These are phyloP conservation scores for Acanthochlamys bracteata DNA, from an alignment of 106 monocot genomes.

Conservation along the genomic window DNA sequence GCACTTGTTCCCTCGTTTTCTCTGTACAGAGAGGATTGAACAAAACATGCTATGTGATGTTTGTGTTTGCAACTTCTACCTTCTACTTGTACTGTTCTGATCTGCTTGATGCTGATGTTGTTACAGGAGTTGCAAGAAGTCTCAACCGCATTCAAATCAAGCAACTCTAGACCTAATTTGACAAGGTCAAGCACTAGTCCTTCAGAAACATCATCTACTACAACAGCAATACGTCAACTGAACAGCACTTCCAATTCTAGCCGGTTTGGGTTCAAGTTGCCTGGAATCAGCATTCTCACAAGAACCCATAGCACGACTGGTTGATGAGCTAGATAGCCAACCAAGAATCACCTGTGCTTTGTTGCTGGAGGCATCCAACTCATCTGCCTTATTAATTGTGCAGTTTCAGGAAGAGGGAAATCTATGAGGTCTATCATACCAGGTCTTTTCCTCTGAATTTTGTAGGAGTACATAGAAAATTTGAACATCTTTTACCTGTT, in stretches of 20 bases:
- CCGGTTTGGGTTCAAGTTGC: constrained; percentile 3
- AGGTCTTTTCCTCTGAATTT: background rate
- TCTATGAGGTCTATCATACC: background rate
- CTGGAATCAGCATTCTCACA: background rate
- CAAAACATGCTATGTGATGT: background rate
- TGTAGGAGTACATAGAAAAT: background rate
- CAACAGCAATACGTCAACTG: background rate
- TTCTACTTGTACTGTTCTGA: background rate
- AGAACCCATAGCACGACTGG: constrained; percentile 9
- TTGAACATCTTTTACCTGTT: background rate
- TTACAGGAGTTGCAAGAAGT: constrained; percentile 8
- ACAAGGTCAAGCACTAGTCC: background rate
- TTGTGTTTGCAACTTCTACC: background rate
- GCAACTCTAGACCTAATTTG: background rate
- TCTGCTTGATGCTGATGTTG: background rate
- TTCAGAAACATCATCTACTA: background rate
- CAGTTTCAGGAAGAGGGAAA: background rate
- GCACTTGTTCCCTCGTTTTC: too few relatives aligned
- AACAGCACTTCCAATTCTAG: constrained; percentile 3
- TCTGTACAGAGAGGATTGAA: too few relatives aligned
- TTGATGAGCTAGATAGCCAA: background rate
- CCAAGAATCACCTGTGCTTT: background rate
- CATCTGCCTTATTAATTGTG: background rate
- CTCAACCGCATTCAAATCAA: background rate
- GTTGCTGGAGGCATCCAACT: background rate